These are phyloP conservation scores for Dactylellina drechsleri DNA, from an alignment of 2,329 filamentous ascomycete genomes.

Conservation along the genomic window DNA sequence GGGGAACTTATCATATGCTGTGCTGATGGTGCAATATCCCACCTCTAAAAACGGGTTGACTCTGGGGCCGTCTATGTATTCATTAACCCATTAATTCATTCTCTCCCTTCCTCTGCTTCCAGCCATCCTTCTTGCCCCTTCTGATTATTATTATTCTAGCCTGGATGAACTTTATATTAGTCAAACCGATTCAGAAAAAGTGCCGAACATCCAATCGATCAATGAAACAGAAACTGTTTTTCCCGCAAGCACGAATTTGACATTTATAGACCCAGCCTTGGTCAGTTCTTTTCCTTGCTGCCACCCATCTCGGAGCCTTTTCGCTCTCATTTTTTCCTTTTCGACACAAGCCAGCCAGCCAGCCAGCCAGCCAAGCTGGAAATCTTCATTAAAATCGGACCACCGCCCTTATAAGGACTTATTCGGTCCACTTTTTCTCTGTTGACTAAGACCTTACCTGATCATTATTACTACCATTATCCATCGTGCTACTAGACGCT, in stretches of 20 bases:
- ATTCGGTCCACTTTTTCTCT: background rate
- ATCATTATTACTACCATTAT: background rate
- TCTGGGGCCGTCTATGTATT: no score
- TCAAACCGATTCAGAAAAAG: background rate
- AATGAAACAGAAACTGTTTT: background rate
- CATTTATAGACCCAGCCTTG: background rate
- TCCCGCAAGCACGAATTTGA: background rate
- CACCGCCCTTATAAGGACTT: no score
- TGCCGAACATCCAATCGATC: background rate
- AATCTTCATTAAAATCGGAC: no score
- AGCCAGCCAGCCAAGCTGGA: no score
- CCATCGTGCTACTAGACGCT: background rate
- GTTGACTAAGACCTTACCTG: slow-evolving; percentile 17
- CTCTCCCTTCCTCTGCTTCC: background rate
- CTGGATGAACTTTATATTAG: no score
- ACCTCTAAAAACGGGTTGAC: background rate
- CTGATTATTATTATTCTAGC: background rate
- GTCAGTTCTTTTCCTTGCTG: background rate
- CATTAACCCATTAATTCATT: background rate
- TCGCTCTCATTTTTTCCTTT: slow-evolving; percentile 24
- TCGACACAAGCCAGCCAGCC: background rate
- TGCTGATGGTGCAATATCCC: slow-evolving; percentile 34
- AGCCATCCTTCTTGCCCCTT: background rate
- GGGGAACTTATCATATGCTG: background rate
- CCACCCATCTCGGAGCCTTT: slow-evolving; percentile 38